Evolutionary conservation across 2,329 filamentous ascomycete species (phyloP).

Genomic region (Alternaria triticimaculans): DNA sequence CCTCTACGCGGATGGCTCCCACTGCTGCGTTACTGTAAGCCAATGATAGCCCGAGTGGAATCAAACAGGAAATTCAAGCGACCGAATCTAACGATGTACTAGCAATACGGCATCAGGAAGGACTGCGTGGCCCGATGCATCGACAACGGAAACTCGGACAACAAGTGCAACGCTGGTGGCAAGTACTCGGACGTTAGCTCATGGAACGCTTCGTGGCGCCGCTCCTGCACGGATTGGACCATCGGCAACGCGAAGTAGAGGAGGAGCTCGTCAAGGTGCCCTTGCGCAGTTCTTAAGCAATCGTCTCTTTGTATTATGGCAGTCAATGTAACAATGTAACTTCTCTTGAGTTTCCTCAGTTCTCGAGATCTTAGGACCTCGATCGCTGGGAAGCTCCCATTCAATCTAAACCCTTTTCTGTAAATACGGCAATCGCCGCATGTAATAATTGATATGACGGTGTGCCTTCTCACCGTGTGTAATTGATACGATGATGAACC

Average conservation of each 20-base stretch:
- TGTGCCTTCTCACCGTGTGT: neutral
- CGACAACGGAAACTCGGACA: conserved; percentile 2
- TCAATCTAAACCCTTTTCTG: neutral
- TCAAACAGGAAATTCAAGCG: neutral
- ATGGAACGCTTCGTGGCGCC: neutral
- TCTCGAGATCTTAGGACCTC: neutral
- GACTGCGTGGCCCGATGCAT: neutral
- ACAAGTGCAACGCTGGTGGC: conserved; percentile 5
- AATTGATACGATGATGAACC: neutral
- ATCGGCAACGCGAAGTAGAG: neutral
- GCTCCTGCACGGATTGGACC: neutral
- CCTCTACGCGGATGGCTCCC: conserved; percentile 7
- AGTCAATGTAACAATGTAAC: neutral
- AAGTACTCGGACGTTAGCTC: conserved; percentile 6
- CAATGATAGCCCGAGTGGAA: neutral
- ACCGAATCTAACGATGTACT: neutral
- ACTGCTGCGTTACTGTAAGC: conserved; percentile 10
- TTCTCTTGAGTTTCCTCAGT: neutral
- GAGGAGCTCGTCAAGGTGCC: neutral
- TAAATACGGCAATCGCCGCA: neutral
- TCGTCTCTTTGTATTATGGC: neutral
- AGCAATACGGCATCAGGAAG: neutral
- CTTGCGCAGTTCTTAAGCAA: neutral
- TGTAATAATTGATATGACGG: neutral
- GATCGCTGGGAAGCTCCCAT: neutral